These are phyloP conservation scores for Colletotrichum brevisporum DNA, from an alignment of 2,329 filamentous ascomycete genomes.

Conservation along the genomic window DNA sequence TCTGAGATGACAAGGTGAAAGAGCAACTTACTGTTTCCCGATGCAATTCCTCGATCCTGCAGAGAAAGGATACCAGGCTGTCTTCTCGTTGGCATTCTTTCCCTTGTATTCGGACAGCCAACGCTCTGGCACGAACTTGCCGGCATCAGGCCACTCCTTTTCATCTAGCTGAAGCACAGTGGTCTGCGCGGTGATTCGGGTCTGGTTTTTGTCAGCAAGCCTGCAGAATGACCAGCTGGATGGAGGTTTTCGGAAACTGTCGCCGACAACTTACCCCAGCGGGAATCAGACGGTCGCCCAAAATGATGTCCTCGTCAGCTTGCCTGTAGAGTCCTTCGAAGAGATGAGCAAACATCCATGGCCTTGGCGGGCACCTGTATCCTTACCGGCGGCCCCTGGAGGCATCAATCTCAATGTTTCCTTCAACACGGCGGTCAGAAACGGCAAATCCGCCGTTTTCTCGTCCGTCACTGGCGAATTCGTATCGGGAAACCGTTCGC, in stretches of 20 bases:
- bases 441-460: conserved; percentile 55
- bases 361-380: conserved; percentile 30
- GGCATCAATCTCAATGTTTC: conserved; percentile 53
- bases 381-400: conserved; percentile 46
- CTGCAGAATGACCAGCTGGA: no score
- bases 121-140: conserved; percentile 8
- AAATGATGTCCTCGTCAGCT: conserved; percentile 12
- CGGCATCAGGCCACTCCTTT: conserved; percentile 13
- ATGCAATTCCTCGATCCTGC: conserved; percentile 18
- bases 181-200: conserved; percentile 20
- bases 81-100: conserved; percentile 5
- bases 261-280: conserved; percentile 3
- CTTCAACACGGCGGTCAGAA: conserved; percentile 59
- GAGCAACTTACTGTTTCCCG: conserved; percentile 5
- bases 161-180: conserved; percentile 5
- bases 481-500: conserved; percentile 3
- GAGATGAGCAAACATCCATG: background rate
- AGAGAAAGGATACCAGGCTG: conserved; percentile 15
- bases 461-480: conserved; percentile 8
- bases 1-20: background rate
- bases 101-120: conserved; percentile 23
- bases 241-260: background rate
- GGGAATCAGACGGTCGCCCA: background rate
- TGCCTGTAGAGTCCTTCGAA: conserved; percentile 12
- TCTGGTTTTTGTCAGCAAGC: conserved; percentile 2